These are phyloP conservation scores for Truncatella angustata DNA, from an alignment of 2,329 filamentous ascomycete species.

Conservation along the genomic window DNA sequence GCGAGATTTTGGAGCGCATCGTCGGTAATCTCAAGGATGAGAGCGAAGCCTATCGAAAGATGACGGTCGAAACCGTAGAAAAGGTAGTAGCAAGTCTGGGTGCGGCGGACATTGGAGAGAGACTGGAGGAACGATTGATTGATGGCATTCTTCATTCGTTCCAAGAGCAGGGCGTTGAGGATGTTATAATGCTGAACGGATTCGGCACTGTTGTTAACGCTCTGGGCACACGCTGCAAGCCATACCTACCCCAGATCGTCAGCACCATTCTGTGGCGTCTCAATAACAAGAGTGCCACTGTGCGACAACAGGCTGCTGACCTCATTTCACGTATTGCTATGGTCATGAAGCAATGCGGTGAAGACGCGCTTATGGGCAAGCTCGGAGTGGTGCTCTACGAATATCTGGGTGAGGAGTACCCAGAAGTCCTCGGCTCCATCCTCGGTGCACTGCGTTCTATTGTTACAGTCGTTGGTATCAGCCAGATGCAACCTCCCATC, in stretches of 20 bases:
- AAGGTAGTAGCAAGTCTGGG: conserved; percentile 93
- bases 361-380: conserved; percentile 94
- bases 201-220: conserved; percentile 98
- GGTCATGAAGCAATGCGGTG: conserved; percentile 98
- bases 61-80: conserved; percentile 97
- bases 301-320: conserved; percentile 94
- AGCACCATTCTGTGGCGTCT: conserved; percentile 93
- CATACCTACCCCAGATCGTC: conserved; percentile 94
- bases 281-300: conserved; percentile 97
- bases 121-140: conserved; percentile 88
- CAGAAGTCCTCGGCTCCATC: conserved; percentile 95
- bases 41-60: conserved; percentile 96
- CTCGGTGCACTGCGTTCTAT: conserved; percentile 92
- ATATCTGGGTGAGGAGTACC: conserved; percentile 97
- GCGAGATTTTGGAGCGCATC: conserved; percentile 90
- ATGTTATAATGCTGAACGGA: conserved; percentile 93
- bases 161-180: conserved; percentile 96
- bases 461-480: conserved; percentile 96
- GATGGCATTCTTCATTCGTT: conserved; percentile 95
- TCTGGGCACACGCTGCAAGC: conserved; percentile 88
- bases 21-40: conserved; percentile 97
- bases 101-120: conserved; percentile 88
- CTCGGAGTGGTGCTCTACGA: conserved; percentile 94
- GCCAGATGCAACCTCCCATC: conserved; percentile 97
- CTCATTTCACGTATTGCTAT: conserved; percentile 95